These are phyloP conservation scores for Pestalotiopsis sp. DNA, from an alignment of 2,329 filamentous ascomycete species.

Conservation along the genomic window DNA sequence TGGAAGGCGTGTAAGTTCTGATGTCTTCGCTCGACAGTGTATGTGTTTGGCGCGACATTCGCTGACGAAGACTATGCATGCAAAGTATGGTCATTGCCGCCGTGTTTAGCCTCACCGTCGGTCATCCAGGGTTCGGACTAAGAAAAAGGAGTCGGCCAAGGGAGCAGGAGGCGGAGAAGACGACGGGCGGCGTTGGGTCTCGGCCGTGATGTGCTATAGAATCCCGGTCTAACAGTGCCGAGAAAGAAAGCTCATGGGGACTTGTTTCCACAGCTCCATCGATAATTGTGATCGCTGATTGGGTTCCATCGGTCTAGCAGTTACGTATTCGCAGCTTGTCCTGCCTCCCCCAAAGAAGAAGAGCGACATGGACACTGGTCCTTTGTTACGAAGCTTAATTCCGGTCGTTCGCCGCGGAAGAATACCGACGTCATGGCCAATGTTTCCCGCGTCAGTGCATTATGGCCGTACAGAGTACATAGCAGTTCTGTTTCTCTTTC, in stretches of 20 bases:
- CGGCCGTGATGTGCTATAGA: neutral
- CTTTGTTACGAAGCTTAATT: neutral
- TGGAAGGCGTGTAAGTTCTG: constrained; percentile 40
- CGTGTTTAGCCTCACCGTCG: neutral
- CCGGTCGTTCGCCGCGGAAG: neutral
- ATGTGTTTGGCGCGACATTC: neutral
- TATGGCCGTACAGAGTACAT: neutral
- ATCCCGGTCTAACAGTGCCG: neutral
- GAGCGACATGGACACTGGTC: neutral
- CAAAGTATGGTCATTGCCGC: constrained; percentile 1
- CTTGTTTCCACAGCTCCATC: neutral
- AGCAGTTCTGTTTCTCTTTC: neutral
- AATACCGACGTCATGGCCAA: neutral
- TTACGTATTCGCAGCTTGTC: neutral
- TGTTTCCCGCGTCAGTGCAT: neutral
- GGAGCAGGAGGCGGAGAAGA: neutral
- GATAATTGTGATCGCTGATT: neutral
- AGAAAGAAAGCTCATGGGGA: neutral
- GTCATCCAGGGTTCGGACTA: constrained; percentile 8
- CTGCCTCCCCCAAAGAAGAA: neutral
- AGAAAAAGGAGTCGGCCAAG: neutral
- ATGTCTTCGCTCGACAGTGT: neutral
- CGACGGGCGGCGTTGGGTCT: neutral
- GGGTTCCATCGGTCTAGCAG: neutral
- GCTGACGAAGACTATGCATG: neutral